Evolutionary conservation across 148 eudicot species (phyloP).

Genomic region (Rhododendron molle): DNA sequence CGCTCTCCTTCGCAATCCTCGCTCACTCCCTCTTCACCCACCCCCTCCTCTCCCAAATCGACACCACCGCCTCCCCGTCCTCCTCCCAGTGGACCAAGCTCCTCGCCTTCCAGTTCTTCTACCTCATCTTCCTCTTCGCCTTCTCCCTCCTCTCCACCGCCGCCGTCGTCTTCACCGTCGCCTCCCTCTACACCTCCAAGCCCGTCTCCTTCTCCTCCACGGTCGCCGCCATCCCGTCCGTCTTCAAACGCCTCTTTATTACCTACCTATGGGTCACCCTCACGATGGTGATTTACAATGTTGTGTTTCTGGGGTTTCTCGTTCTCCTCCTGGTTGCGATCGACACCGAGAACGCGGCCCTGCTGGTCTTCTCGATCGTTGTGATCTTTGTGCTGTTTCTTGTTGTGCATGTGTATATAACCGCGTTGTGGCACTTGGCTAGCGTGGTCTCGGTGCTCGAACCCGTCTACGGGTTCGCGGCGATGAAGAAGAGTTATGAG

Average conservation of each 20-base stretch:
- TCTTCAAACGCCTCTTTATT: slow-evolving; percentile 65
- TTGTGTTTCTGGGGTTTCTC: slow-evolving; percentile 41
- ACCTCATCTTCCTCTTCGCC: slow-evolving; percentile 82
- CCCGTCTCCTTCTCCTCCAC: slow-evolving; percentile 70
- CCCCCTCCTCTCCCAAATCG: slow-evolving; percentile 61
- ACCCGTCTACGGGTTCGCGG: slow-evolving; percentile 67
- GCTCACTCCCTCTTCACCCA: slow-evolving; percentile 93
- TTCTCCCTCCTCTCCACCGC: slow-evolving; percentile 91
- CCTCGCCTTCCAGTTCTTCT: slow-evolving; percentile 59
- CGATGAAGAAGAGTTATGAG: slow-evolving; percentile 88
- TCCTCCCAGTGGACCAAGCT: slow-evolving; percentile 62
- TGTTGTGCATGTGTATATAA: slow-evolving; percentile 81
- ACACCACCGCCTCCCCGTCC: slow-evolving; percentile 28
- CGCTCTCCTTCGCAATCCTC: slow-evolving; percentile 87
- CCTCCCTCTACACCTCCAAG: slow-evolving; percentile 75
- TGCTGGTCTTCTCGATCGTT: slow-evolving; percentile 41
- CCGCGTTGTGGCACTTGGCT: slow-evolving; percentile 87
- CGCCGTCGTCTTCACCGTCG: slow-evolving; percentile 90
- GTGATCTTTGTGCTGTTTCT: slow-evolving; percentile 50
- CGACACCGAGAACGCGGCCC: slow-evolving; percentile 38
- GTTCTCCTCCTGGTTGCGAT: slow-evolving; percentile 56
- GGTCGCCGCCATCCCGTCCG: slow-evolving; percentile 62
- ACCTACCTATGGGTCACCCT: slow-evolving; percentile 75
- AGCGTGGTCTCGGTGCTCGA: slow-evolving; percentile 87
- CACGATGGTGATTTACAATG: slow-evolving; percentile 53